Base-by-base conservation (phyloP, 108 stramenopile genomes). In the Conticribra guillardii region DNA sequence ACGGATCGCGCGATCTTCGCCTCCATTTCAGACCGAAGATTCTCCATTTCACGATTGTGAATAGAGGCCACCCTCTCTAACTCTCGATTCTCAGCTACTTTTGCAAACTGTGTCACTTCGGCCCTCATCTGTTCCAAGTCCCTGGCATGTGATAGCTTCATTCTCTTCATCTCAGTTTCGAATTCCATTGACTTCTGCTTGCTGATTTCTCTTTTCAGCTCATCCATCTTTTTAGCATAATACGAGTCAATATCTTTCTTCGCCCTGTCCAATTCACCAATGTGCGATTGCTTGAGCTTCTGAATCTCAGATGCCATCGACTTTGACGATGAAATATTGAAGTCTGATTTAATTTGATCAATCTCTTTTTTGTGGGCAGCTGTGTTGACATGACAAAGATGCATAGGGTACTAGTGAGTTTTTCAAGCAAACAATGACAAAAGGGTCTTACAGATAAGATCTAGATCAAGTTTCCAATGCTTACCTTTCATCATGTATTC, bases 351-450 rank as follows among this genome's bases (percentile, higher is more conserved):
- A 0, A 73, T 45, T 29, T 54, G 47, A 41, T 65, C 64, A 29
- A 73, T 57, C 45, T 73, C 64, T 19, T 32, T 54, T 63, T 59
- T 73, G 41, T 73, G 72, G 1, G 72, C 62, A 41, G 53, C 54
- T 41, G 37, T n/a, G n/a, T n/a, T n/a, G n/a, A n/a, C n/a, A n/a
- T n/a, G n/a, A n/a, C n/a, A n/a, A n/a, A n/a, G n/a, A n/a, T n/a
- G n/a, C n/a, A n/a, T n/a, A n/a, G n/a, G n/a, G n/a, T n/a, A n/a
- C n/a, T n/a, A n/a, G n/a, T n/a, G n/a, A n/a, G n/a, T n/a, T n/a
- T n/a, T n/a, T n/a, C n/a, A n/a, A n/a, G n/a, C n/a, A n/a, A n/a
- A n/a, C n/a, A n/a, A n/a, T n/a, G n/a, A n/a, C n/a, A n/a, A n/a
- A n/a, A n/a, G n/a, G n/a, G n/a, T n/a, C n/a, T n/a, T n/a, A n/a